phyloP scores from a whole-genome alignment of 2,329 filamentous ascomycete genomes.

The Aspergillus melleus region DNA sequence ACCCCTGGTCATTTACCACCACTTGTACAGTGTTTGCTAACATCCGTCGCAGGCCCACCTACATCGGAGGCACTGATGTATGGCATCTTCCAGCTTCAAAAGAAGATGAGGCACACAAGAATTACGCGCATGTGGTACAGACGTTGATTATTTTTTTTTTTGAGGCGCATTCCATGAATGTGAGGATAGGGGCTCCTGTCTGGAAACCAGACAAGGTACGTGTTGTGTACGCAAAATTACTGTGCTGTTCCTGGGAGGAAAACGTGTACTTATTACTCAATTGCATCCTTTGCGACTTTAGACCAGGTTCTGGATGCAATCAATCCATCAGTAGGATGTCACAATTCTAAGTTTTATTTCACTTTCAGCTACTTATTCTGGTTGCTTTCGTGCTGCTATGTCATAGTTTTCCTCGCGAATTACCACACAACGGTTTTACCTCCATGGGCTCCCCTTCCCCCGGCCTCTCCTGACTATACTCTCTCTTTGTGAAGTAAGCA shows the following conservation, averaged over 20 bases:
- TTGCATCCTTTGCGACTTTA: not conserved
- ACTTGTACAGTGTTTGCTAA: constrained; percentile 16
- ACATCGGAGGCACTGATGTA: constrained; percentile 59
- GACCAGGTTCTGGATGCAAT: not conserved
- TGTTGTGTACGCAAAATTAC: not conserved
- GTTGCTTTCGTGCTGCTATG: not conserved
- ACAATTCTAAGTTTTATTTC: not conserved
- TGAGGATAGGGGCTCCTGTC: not conserved
- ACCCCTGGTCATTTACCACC: not conserved
- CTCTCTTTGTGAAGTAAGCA: too few relatives aligned
- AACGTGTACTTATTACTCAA: not conserved
- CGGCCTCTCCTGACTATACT: not conserved
- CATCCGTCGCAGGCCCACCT: constrained; percentile 43
- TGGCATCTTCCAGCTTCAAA: constrained; percentile 75
- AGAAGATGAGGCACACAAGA: constrained; percentile 67
- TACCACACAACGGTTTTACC: too few relatives aligned
- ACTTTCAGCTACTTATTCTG: not conserved
- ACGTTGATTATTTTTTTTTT: constrained; percentile 42
- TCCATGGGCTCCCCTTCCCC: too few relatives aligned
- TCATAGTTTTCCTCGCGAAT: too few relatives aligned
- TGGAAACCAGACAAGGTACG: not conserved
- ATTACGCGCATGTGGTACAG: constrained; percentile 61
- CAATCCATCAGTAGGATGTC: not conserved
- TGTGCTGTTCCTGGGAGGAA: not conserved
- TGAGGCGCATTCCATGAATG: not conserved